phyloP scores from a whole-genome alignment of 495 filamentous ascomycete genomes.

The Xylaria intraflava region DNA sequence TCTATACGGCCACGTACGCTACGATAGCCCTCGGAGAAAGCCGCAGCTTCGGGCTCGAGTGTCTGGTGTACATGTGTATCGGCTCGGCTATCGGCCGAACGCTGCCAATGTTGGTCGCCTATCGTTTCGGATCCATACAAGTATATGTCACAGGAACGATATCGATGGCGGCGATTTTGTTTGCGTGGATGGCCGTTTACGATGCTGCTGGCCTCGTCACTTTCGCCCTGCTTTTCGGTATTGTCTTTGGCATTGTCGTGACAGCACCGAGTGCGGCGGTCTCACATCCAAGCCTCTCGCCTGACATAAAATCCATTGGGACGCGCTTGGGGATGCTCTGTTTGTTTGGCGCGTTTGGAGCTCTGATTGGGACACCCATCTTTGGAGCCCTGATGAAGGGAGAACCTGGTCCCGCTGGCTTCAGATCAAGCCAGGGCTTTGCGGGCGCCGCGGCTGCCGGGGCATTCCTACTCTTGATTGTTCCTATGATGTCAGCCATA shows the following conservation, averaged over 20 bases:
- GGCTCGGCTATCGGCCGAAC: not conserved
- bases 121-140: not conserved
- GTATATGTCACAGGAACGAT: not conserved
- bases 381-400: not conserved
- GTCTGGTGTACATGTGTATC: not conserved
- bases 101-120: not conserved
- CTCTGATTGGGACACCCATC: not conserved
- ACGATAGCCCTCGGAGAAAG: not conserved
- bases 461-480: not conserved
- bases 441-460: not conserved
- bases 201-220: not conserved
- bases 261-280: not conserved
- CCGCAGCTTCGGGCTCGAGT: not conserved
- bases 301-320: not conserved
- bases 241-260: not conserved
- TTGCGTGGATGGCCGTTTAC: not conserved
- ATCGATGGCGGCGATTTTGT: not conserved
- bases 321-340: not conserved
- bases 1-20: slow-evolving; percentile 34
- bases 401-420: not conserved
- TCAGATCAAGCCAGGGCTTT: not conserved
- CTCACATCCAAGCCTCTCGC: not conserved
- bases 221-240: not conserved
- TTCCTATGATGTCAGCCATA: not conserved
- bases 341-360: not conserved